Evolutionary conservation across 139 green algal genomes (phyloP).

Genomic region (Haematococcus sp.): DNA sequence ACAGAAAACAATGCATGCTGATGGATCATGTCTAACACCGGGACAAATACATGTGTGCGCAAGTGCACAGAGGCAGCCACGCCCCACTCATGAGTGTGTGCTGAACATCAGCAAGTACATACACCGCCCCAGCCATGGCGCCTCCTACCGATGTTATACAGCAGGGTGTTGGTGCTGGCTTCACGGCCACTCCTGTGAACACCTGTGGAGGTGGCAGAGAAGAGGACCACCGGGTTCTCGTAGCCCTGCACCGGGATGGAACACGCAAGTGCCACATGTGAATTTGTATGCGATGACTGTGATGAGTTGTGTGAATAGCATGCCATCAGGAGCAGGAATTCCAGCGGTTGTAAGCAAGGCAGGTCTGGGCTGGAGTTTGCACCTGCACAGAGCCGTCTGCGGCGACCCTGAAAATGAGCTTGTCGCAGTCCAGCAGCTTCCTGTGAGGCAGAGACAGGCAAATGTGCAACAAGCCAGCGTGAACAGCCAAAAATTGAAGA

Average conservation of each 20-base stretch:
- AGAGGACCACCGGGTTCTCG: conserved; percentile 1
- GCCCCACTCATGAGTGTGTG: too few species aligned
- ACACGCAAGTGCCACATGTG: too few species aligned
- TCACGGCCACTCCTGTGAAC: conserved; percentile 36
- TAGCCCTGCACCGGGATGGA: conserved; percentile 20
- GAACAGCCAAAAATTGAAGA: too few species aligned
- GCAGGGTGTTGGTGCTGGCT: conserved; percentile 20
- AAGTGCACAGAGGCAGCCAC: too few species aligned
- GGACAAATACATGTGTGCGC: too few species aligned
- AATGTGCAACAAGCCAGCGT: too few species aligned
- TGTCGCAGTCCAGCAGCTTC: conserved; percentile 46
- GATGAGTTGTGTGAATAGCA: too few species aligned
- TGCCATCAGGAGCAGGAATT: neutral
- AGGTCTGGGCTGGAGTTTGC: too few species aligned
- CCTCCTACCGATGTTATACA: conserved; percentile 44
- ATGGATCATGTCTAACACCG: too few species aligned
- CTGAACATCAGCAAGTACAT: neutral
- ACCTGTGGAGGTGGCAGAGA: conserved; percentile 21
- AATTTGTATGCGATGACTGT: too few species aligned
- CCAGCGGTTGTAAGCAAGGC: too few species aligned
- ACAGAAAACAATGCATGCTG: neutral
- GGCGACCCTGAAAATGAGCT: conserved; percentile 39
- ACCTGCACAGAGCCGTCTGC: conserved; percentile 25
- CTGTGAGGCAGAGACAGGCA: conserved; percentile 22
- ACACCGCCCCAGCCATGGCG: too few species aligned